Percentiles rank a stretch among this genome's conserved stretches.
phyloP scores from a whole-genome alignment of 805 yeast genomes.

The Candida coleopterorum region DNA sequence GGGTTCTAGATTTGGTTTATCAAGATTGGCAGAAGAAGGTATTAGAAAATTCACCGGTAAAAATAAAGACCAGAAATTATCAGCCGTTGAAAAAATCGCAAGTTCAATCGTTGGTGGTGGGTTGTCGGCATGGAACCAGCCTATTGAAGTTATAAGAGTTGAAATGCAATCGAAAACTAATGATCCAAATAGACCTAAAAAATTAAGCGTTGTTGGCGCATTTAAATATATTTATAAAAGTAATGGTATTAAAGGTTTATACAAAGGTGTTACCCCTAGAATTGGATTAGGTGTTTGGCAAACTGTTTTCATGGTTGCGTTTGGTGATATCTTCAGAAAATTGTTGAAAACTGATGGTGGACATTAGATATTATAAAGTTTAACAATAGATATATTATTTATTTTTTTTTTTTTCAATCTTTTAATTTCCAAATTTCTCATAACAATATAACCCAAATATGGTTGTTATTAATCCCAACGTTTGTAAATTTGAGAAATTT shows the following conservation, averaged over 20 bases:
- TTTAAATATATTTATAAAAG: conserved; percentile 75
- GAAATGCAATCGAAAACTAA: conserved; percentile 96
- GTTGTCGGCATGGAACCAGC: conserved; percentile 97
- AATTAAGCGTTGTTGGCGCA: conserved; percentile 71
- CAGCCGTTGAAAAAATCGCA: conserved; percentile 73
- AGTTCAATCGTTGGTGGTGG: conserved; percentile 96
- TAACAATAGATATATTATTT: neutral
- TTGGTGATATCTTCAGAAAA: conserved; percentile 74
- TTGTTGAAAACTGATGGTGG: conserved; percentile 39
- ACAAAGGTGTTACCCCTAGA: conserved; percentile 96
- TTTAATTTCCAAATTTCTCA: conserved; percentile 34
- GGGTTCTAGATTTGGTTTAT: conserved; percentile 95
- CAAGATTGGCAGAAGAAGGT: conserved; percentile 84
- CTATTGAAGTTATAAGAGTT: conserved; percentile 94
- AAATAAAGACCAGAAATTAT: conserved; percentile 51
- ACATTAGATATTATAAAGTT: conserved; percentile 22
- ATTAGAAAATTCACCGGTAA: conserved; percentile 65
- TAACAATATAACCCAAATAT: conserved; percentile 38
- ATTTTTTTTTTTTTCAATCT: neutral
- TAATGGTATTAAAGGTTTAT: conserved; percentile 85
- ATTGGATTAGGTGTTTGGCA: conserved; percentile 97
- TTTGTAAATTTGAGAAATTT: conserved; percentile 24
- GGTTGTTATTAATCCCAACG: conserved; percentile 32
- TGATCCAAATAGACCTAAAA: conserved; percentile 95
- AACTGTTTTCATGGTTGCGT: conserved; percentile 96